A percentile compares a stretch with the other conserved stretches of the same genome.
Evolutionary conservation across 2,329 filamentous ascomycete genomes (phyloP).

Genomic region (Pochonia chlamydosporia): DNA sequence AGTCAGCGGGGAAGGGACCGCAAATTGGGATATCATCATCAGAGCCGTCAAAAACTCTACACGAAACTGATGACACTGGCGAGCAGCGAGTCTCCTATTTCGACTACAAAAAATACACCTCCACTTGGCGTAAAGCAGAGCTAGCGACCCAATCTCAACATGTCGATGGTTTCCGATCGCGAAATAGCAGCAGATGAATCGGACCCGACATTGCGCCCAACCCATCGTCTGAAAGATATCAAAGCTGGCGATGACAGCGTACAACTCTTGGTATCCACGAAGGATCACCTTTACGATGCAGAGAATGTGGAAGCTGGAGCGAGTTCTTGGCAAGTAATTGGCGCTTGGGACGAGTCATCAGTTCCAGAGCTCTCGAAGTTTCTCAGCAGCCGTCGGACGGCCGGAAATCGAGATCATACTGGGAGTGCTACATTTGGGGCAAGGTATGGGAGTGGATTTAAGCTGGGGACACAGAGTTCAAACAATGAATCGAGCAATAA

Average conservation of each 20-base stretch:
- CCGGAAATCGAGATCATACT: background rate
- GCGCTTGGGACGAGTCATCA: constrained; percentile 11
- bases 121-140: too few relatives aligned
- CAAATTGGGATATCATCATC: too few relatives aligned
- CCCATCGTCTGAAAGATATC: too few relatives aligned
- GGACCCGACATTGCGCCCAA: too few relatives aligned
- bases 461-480: background rate
- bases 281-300: constrained; percentile 16
- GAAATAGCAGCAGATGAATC: too few relatives aligned
- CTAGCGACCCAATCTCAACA: too few relatives aligned
- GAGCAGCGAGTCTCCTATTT: too few relatives aligned
- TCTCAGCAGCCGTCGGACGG: background rate
- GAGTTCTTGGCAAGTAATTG: constrained; percentile 15
- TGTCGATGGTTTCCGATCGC: too few relatives aligned
- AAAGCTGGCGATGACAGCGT: constrained; percentile 6
- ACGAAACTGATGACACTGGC: too few relatives aligned
- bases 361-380: constrained; percentile 5
- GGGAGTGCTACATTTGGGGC: background rate
- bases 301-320: constrained; percentile 8
- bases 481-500: background rate
- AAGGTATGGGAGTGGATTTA: background rate
- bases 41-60: too few relatives aligned
- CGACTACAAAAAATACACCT: too few relatives aligned
- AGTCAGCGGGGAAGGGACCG: too few relatives aligned
- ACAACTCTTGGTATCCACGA: constrained; percentile 15